Conservation (phyloP, 1,139 yeast species). For the Lodderomyces oxycetoniae region DNA sequence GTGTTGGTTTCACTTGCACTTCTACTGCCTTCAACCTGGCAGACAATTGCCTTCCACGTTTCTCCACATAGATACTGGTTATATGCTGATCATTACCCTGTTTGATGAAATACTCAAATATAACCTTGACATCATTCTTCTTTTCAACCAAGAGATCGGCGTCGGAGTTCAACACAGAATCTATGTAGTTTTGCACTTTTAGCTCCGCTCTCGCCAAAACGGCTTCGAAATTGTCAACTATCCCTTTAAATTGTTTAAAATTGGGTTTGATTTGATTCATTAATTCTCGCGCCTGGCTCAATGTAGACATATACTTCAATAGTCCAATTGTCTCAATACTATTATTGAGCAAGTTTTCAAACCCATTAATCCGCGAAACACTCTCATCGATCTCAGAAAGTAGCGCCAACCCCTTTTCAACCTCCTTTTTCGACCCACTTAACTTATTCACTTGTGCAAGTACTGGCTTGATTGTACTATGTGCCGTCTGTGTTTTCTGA, state of each 20-base stretch:
- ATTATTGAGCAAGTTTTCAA: constrained; percentile 40
- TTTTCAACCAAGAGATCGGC: constrained; percentile 7
- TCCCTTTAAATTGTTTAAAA: constrained; percentile 46
- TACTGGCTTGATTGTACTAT: constrained; percentile 65
- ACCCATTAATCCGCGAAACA: constrained; percentile 55
- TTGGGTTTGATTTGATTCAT: constrained; percentile 33
- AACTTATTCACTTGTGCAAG: constrained; percentile 58
- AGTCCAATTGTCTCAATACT: constrained; percentile 39
- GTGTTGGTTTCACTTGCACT: constrained; percentile 33
- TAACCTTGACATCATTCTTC: constrained; percentile 17
- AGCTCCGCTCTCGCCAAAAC: constrained; percentile 45
- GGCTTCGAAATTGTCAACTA: constrained; percentile 42
- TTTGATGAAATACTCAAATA: constrained; percentile 44
- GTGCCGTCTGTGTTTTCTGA: constrained; percentile 56
- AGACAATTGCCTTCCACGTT: constrained; percentile 42
- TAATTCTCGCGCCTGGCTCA: constrained; percentile 32
- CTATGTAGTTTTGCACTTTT: constrained; percentile 33
- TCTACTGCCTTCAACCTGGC: constrained; percentile 37
- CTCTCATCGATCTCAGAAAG: constrained; percentile 62
- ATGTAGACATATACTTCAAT: constrained; percentile 33
- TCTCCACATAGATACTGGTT: constrained; percentile 41
- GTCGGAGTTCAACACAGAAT: constrained; percentile 14
- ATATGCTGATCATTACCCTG: constrained; percentile 15
- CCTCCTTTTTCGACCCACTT: constrained; percentile 51
- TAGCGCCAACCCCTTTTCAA: constrained; percentile 56